Evolutionary conservation across 179 eudicot genomes (phyloP).

Genomic region (Corrigiola litoralis): DNA sequence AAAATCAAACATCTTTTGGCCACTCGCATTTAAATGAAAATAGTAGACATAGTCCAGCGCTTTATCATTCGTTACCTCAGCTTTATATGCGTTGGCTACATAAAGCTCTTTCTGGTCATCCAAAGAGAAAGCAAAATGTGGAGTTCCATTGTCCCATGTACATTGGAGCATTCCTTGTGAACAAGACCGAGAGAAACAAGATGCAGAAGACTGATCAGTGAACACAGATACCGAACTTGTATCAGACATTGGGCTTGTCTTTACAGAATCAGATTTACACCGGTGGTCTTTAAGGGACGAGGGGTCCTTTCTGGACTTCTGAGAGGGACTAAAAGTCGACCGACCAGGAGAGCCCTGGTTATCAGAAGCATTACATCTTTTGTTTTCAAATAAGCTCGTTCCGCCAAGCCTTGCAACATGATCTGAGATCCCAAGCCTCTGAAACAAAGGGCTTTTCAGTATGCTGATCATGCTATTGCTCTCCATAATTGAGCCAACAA

Average conservation of each 20-base stretch:
- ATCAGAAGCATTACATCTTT: slow-evolving; percentile 19
- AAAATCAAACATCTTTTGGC: slow-evolving; percentile 27
- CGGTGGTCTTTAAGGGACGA: slow-evolving; percentile 14
- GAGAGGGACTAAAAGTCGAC: slow-evolving; percentile 23
- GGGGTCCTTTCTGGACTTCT: slow-evolving; percentile 29
- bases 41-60: slow-evolving; percentile 48
- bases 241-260: slow-evolving; percentile 37
- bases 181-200: slow-evolving; percentile 22
- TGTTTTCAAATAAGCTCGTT: slow-evolving; percentile 24
- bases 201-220: slow-evolving; percentile 38
- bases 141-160: slow-evolving; percentile 62
- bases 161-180: slow-evolving; percentile 70
- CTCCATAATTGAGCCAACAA: slow-evolving; percentile 46
- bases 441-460: slow-evolving; percentile 54
- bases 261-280: slow-evolving; percentile 30
- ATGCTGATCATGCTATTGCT: slow-evolving; percentile 61
- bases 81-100: slow-evolving; percentile 41
- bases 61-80: slow-evolving; percentile 29
- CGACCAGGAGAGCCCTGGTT: slow-evolving; percentile 32
- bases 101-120: slow-evolving; percentile 68
- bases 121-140: slow-evolving; percentile 59
- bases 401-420: slow-evolving; percentile 27
- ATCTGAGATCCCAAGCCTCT: slow-evolving; percentile 36
- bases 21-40: slow-evolving; percentile 38
- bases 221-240: slow-evolving; percentile 35